Percentiles rank a stretch among this genome's conserved stretches.
Conservation (phyloP, 176 grass and related monocot species). For the Saccharum officinarum region DNA sequence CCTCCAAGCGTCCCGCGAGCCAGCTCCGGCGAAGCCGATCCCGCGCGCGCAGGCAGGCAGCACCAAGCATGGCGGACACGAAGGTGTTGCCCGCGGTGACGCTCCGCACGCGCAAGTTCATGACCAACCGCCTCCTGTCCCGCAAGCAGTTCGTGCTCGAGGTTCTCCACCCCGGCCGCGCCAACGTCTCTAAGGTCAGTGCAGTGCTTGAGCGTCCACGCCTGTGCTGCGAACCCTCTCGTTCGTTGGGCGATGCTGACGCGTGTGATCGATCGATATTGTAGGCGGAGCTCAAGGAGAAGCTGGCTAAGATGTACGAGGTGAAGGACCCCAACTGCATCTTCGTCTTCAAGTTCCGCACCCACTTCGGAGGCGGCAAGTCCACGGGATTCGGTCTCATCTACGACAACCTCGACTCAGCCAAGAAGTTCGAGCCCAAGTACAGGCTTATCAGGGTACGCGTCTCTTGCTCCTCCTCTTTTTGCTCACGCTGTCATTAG, state of each 20-base stretch:
- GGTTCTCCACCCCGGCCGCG: conserved; percentile 89
- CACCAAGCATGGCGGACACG: conserved; percentile 66
- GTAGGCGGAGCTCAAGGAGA: conserved; percentile 86
- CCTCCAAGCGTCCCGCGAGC: conserved; percentile 3
- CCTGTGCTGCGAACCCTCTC: neutral
- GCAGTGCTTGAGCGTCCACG: neutral
- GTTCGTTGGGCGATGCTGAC: neutral
- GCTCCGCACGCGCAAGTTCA: conserved; percentile 94
- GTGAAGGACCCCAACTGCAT: conserved; percentile 88
- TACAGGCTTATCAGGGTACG: conserved; percentile 96
- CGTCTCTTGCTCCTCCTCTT: neutral
- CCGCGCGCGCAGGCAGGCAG: conserved; percentile 3
- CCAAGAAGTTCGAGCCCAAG: conserved; percentile 95
- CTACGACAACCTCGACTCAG: conserved; percentile 77
- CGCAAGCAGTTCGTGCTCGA: conserved; percentile 97
- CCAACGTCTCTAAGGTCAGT: conserved; percentile 95
- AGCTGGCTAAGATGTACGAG: conserved; percentile 60
- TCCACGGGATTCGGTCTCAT: conserved; percentile 94
- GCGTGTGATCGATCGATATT: neutral
- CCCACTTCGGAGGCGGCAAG: conserved; percentile 94
- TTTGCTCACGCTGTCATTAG: too few species aligned
- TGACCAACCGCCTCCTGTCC: conserved; percentile 94
- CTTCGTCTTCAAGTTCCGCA: conserved; percentile 99
- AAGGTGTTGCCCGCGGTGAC: conserved; percentile 65
- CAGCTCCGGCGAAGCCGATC: conserved; percentile 1